These are phyloP conservation scores for Corylus avellana DNA, from an alignment of 306 rosid genomes.

Conservation along the genomic window DNA sequence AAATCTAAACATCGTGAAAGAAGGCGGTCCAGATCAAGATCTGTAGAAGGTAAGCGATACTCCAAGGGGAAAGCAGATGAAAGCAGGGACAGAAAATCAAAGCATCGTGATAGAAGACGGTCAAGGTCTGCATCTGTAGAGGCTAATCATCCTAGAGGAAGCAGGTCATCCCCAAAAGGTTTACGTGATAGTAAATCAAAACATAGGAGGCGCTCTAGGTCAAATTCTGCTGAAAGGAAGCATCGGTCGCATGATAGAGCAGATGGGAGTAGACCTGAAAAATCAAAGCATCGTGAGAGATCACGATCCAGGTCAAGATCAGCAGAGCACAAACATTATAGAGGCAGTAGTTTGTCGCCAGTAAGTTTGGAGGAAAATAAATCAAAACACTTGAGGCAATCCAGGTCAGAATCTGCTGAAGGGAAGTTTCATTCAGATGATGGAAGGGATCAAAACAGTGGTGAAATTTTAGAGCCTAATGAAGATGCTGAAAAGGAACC, in stretches of 20 bases:
- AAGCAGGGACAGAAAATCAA: conserved; percentile 59
- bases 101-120: conserved; percentile 70
- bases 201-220: conserved; percentile 47
- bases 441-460: conserved; percentile 43
- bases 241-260: conserved; percentile 35
- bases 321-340: conserved; percentile 38
- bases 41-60: conserved; percentile 53
- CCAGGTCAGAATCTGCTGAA: conserved; percentile 47
- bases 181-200: conserved; percentile 42
- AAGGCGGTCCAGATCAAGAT: conserved; percentile 61
- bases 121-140: conserved; percentile 72
- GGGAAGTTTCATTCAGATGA: conserved; percentile 41
- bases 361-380: conserved; percentile 42
- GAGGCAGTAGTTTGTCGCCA: conserved; percentile 49
- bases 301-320: conserved; percentile 50
- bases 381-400: conserved; percentile 34
- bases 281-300: conserved; percentile 49
- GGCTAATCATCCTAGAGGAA: conserved; percentile 44
- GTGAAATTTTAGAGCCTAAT: conserved; percentile 31
- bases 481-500: conserved; percentile 37
- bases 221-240: conserved; percentile 60
- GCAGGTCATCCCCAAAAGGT: conserved; percentile 43
- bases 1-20: conserved; percentile 51
- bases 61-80: conserved; percentile 55
- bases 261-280: conserved; percentile 51